Conservation (phyloP, 805 yeast genomes). For the Starmerella potacharoeniae region DNA sequence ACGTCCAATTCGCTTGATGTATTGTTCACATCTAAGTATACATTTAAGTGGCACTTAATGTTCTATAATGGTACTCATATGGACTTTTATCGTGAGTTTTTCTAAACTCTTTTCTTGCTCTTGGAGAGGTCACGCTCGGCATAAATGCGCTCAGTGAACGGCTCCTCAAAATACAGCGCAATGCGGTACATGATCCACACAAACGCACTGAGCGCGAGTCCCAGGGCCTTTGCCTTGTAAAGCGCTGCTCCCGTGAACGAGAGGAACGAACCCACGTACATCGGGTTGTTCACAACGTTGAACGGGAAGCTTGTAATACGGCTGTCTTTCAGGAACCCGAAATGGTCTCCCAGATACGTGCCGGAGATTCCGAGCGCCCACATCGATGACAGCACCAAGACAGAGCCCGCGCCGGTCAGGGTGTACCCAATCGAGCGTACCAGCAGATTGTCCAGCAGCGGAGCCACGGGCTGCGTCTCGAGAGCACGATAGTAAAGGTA, state of each 20-base stretch:
- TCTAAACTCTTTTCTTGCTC: background rate
- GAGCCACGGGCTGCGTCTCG: constrained; percentile 54
- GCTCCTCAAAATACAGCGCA: constrained; percentile 87
- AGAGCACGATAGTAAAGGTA: constrained; percentile 58
- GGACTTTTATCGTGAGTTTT: too few relatives aligned
- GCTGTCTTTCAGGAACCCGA: constrained; percentile 85
- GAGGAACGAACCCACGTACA: constrained; percentile 88
- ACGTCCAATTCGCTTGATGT: too few relatives aligned
- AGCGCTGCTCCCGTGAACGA: constrained; percentile 86
- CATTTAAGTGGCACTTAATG: too few relatives aligned
- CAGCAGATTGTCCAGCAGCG: constrained; percentile 34
- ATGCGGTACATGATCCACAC: constrained; percentile 74
- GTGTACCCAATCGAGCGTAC: constrained; percentile 43
- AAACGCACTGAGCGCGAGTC: constrained; percentile 55
- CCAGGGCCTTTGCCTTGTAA: constrained; percentile 83
- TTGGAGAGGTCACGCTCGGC: constrained; percentile 40
- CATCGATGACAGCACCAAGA: constrained; percentile 78
- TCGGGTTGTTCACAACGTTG: constrained; percentile 82
- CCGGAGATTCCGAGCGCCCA: constrained; percentile 90
- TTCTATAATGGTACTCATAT: too few relatives aligned
- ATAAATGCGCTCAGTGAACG: constrained; percentile 86
- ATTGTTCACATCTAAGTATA: too few relatives aligned
- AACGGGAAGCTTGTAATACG: constrained; percentile 91
- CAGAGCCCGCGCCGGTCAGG: constrained; percentile 57
- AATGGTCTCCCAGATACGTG: constrained; percentile 92